A percentile compares a stretch with the other conserved stretches of the same genome.
phyloP scores from a whole-genome alignment of 2,329 filamentous ascomycete species.

The Colletotrichum incanum region DNA sequence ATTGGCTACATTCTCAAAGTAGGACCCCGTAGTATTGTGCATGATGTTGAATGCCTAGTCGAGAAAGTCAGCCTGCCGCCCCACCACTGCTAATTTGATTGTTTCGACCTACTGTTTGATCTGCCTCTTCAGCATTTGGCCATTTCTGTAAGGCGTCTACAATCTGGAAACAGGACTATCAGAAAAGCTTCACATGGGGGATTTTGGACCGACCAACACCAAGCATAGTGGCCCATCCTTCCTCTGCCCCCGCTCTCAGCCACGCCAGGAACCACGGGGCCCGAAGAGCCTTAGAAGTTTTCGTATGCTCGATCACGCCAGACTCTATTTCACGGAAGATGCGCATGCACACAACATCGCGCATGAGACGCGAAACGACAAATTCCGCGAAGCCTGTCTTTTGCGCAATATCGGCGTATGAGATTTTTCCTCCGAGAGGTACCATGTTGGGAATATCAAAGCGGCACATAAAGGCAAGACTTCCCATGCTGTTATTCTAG shows the following conservation, averaged over 20 bases:
- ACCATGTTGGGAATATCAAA: conserved; percentile 3
- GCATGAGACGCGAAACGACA: not conserved
- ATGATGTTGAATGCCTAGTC: not conserved
- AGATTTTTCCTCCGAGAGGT: not conserved
- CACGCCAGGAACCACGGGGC: not conserved
- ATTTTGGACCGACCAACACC: not conserved
- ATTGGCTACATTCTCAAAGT: conserved; percentile 1
- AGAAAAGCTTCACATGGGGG: not conserved
- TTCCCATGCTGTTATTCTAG: not conserved
- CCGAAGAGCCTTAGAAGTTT: not conserved
- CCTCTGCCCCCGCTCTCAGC: conserved; percentile 1
- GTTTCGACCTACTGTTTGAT: not conserved
- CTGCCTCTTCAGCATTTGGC: not conserved
- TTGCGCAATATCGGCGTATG: not conserved
- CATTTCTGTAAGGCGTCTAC: conserved; percentile 4
- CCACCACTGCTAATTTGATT: not conserved
- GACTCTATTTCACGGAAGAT: not conserved
- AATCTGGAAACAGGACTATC: not conserved
- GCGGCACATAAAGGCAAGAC: conserved; percentile 1
- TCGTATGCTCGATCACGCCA: conserved; percentile 1
- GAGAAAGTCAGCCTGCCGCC: not conserved
- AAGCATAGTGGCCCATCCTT: not conserved
- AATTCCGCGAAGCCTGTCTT: conserved; percentile 1
- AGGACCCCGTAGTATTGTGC: conserved; percentile 1
- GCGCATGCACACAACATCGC: conserved; percentile 1